phyloP scores from a whole-genome alignment of 257 asterid species.

The Henckelia pumila region DNA sequence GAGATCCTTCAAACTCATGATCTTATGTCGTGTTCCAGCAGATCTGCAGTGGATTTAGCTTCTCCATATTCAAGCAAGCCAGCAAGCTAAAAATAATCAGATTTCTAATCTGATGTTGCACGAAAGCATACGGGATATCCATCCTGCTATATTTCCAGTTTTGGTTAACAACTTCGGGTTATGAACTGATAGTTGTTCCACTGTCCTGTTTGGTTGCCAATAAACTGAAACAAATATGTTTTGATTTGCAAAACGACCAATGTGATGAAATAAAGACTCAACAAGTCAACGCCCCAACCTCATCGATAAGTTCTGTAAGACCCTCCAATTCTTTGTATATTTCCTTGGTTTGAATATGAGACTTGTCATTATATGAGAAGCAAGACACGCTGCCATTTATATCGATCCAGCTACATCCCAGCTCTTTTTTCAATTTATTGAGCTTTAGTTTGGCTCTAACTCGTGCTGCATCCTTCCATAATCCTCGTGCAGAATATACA shows the following conservation, averaged over 20 bases:
- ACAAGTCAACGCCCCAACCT: constrained; percentile 20
- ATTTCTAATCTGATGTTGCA: no score
- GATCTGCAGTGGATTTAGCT: no score
- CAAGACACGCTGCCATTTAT: constrained; percentile 47
- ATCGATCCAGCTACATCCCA: constrained; percentile 69
- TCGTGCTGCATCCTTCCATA: constrained; percentile 60
- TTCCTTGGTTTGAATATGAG: constrained; percentile 31
- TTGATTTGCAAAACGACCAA: background rate
- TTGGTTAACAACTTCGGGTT: no score
- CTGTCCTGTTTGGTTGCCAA: background rate
- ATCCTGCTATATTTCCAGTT: no score
- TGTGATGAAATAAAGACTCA: constrained; percentile 11
- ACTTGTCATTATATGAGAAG: constrained; percentile 38
- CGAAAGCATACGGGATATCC: no score
- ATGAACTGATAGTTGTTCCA: background rate
- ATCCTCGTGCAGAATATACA: constrained; percentile 57
- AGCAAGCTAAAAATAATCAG: no score
- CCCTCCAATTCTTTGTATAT: constrained; percentile 32
- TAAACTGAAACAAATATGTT: background rate
- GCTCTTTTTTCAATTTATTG: constrained; percentile 39
- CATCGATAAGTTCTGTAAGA: constrained; percentile 34
- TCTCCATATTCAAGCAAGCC: no score
- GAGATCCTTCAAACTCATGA: no score
- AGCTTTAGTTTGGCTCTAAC: constrained; percentile 45
- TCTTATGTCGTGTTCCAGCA: no score